A percentile compares a stretch with the other conserved stretches of the same genome.
Evolutionary conservation across 2,329 filamentous ascomycete genomes (phyloP).

Genomic region (Colletotrichum spaethianum): DNA sequence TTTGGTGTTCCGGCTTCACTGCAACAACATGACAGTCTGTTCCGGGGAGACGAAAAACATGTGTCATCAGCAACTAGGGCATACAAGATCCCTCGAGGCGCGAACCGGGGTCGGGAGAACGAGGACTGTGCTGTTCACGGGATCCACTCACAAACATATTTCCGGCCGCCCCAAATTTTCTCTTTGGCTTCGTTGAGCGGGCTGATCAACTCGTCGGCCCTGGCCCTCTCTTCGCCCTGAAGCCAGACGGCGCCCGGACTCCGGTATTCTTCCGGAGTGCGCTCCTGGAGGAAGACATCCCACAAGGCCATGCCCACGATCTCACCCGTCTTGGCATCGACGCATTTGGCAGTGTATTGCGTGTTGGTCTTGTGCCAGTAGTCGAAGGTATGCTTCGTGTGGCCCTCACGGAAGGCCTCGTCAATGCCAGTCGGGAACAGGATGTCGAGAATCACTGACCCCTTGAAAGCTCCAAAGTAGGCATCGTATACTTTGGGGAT

Average conservation of each 20-base stretch:
- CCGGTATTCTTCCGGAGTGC: conserved; percentile 57
- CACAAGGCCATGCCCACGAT: conserved; percentile 63
- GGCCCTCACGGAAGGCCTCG: conserved; percentile 57
- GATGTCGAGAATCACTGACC: conserved; percentile 57
- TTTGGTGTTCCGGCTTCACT: conserved; percentile 59
- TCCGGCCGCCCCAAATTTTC: conserved; percentile 55
- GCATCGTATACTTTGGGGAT: conserved; percentile 61
- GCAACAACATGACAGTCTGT: conserved; percentile 59
- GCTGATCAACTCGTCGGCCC: conserved; percentile 59
- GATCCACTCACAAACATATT: conserved; percentile 57
- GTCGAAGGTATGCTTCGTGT: conserved; percentile 57
- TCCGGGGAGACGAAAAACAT: conserved; percentile 10
- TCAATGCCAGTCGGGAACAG: conserved; percentile 56
- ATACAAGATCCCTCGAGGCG: conserved; percentile 3
- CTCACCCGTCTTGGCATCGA: conserved; percentile 58
- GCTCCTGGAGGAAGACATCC: conserved; percentile 57
- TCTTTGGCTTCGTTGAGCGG: conserved; percentile 58
- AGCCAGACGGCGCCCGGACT: conserved; percentile 62
- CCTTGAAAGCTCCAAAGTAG: conserved; percentile 62
- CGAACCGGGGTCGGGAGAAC: conserved; percentile 10
- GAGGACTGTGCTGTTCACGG: not conserved
- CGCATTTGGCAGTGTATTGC: conserved; percentile 63
- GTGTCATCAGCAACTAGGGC: conserved; percentile 29
- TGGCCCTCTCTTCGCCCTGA: conserved; percentile 57
- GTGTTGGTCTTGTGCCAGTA: conserved; percentile 55